Base-by-base conservation (phyloP, 495 filamentous ascomycete species). In the Amniculicola lignicola region DNA sequence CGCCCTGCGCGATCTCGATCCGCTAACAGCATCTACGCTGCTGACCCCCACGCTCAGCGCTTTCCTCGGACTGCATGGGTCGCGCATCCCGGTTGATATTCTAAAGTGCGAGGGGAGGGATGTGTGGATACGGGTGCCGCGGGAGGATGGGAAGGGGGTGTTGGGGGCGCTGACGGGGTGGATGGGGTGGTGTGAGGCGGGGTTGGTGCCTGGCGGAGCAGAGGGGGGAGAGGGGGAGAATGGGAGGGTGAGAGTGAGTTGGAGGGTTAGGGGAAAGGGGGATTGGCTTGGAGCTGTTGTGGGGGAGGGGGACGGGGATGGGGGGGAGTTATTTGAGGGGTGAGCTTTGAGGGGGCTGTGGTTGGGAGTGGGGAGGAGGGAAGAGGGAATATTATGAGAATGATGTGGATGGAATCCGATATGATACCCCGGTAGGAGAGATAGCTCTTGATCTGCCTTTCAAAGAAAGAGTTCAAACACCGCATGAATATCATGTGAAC, bases 81-180 rank as follows among this genome's bases (percentile, higher is more conserved):
- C 85, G 4, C 80, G 85, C 1, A 89, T 96, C 18, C 74, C 85
- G 0, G 70, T 96, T 54, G 92, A 96, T 62, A 84, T 96, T 27
- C 75, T 96, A 6, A 82, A 87, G 37, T 70, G 87, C 3, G 70
- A 78, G 6, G 76, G 68, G 1, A 56, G 29, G 29, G 73, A 80
- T 12, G 78, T 78, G 27, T 95, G 88, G 88, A 72, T 96, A 25
- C 80, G 92, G 15, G 72, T 95, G 0, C 87, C 91, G 0, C 66
- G 79, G 36, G 77, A 80, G 48, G 89, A 96, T 63, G 74, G 79
- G 5, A 70, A 65, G 0, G 84, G 77, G 4, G 82, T 92, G 12
- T 74, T 87, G 4, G 82, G 82, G 3, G 87, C 86, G 10, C 70
- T 87, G 58, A 81, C 82, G 80, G 72, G 73, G 77, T 53, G 76